Percentiles rank a stretch among this genome's conserved stretches.
Conservation (phyloP, 1,139 yeast genomes). For the Suhomyces wounanorum region DNA sequence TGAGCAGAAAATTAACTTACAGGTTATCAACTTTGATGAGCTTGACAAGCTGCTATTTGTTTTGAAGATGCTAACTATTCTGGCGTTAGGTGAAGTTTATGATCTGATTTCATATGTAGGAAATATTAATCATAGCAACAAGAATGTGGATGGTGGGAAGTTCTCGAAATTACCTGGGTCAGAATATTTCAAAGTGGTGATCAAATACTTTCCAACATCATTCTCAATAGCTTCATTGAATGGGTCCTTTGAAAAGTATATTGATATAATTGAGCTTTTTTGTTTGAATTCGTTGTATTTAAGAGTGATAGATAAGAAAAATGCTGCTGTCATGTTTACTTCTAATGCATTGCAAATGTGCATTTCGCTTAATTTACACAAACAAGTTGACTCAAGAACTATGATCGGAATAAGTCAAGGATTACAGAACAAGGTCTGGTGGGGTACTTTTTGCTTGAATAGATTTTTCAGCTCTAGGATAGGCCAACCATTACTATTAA, state of each 20-base stretch:
- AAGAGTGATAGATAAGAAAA: constrained; percentile 31
- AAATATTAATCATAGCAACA: not conserved
- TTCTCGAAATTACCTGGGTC: constrained; percentile 25
- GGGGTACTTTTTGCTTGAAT: constrained; percentile 33
- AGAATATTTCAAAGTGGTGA: constrained; percentile 23
- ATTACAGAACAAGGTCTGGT: constrained; percentile 21
- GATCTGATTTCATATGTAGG: constrained; percentile 13
- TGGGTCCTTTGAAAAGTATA: constrained; percentile 14
- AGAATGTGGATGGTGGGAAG: not conserved
- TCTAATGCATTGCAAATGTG: constrained; percentile 30
- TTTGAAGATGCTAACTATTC: constrained; percentile 24
- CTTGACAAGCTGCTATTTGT: constrained; percentile 19
- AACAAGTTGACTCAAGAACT: constrained; percentile 13
- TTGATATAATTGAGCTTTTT: constrained; percentile 29
- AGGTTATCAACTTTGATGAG: constrained; percentile 5
- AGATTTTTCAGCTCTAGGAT: constrained; percentile 29
- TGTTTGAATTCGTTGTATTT: constrained; percentile 30
- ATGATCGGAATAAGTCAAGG: constrained; percentile 3
- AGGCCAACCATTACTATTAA: constrained; percentile 30
- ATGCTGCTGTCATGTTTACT: constrained; percentile 28
- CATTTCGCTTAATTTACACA: constrained; percentile 30
- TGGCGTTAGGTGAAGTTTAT: constrained; percentile 29
- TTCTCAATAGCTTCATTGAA: constrained; percentile 18
- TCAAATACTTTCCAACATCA: constrained; percentile 26
- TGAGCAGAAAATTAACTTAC: constrained; percentile 9